These are phyloP conservation scores for Rutidosis leptorrhynchoides DNA, from an alignment of 129 eudicot species.

Conservation along the genomic window DNA sequence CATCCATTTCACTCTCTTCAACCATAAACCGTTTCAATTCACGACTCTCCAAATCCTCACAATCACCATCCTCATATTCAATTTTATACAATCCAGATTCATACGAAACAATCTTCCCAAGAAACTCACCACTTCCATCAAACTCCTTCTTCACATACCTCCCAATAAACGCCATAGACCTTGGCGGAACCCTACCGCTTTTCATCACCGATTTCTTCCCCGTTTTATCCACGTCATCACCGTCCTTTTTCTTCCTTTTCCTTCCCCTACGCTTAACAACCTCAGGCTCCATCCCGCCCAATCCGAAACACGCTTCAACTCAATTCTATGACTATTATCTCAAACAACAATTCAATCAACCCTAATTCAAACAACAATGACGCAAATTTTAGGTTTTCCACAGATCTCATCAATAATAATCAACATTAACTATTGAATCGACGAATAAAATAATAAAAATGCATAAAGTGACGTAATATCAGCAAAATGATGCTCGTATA, in stretches of 20 bases:
- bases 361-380: slow-evolving; percentile 29
- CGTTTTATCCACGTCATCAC: slow-evolving; percentile 30
- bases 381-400: slow-evolving; percentile 20
- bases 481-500: not conserved
- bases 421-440: slow-evolving; percentile 9
- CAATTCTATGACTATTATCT: not conserved
- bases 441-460: slow-evolving; percentile 12
- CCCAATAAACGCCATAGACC: slow-evolving; percentile 56
- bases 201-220: slow-evolving; percentile 26
- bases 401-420: slow-evolving; percentile 36
- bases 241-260: slow-evolving; percentile 49
- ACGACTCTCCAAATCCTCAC: slow-evolving; percentile 75
- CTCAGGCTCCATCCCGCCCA: slow-evolving; percentile 52
- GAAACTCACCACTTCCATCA: slow-evolving; percentile 55
- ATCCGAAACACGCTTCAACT: slow-evolving; percentile 30
- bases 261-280: slow-evolving; percentile 69
- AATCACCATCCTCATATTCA: slow-evolving; percentile 96
- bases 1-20: slow-evolving; percentile 43
- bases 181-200: slow-evolving; percentile 24
- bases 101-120: slow-evolving; percentile 74
- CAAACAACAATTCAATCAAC: slow-evolving; percentile 24
- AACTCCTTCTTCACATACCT: slow-evolving; percentile 85
- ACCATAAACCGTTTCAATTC: slow-evolving; percentile 57
- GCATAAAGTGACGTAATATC: not conserved
- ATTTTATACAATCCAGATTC: slow-evolving; percentile 78